Base-by-base conservation (phyloP, 169 alveolate genomes). In the Cryptosporidium meleagridis region DNA sequence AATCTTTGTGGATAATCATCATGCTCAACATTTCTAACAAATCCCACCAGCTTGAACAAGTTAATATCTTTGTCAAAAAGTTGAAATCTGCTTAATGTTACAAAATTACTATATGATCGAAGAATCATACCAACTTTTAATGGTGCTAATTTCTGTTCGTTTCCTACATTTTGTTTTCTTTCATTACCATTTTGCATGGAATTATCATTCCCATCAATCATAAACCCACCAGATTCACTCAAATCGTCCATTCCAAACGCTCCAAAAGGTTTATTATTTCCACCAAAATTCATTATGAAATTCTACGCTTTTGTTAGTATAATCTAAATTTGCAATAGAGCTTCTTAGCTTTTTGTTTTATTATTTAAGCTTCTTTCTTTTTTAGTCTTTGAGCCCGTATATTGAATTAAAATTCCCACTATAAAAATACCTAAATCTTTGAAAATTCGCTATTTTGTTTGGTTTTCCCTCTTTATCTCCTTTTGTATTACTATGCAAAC, bases 1-100 rank as follows among this genome's bases (percentile, higher is more conserved):
- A 80, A n/a, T n/a, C 89, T 80, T 37, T 80, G 89, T 44, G 89
- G 89, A 45, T 80, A 80, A 9, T 80, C 89, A 16, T 80, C 89
- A 1, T 80, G 89, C 35, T 80, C 80, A 23, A 65, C 89, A 65
- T 65, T 31, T 31, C 89, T 18, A 23, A 65, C 89, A 80, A 80
- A 80, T 23, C 89, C 89, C 5, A 80, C 89, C 5, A 80, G 16
- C 55, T 80, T 80, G 44, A 80, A 80, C 10, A 80, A 51, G 70
- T 65, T 80, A 29, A 80, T 80, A 33, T 61, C 75, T n/a, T 14
- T 80, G 9, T 80, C 75, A 41, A 80, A 65, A 14, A 80, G 59
- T 31, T 80, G 89, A 31, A 80, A 80, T 80, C 75, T 80, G 59
- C 89, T 80, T 16, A 39, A 26, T 8, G 89, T 80, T 3, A 80